Conservation (phyloP, 352 stramenopile species). For the Phytophthora ramorum region DNA sequence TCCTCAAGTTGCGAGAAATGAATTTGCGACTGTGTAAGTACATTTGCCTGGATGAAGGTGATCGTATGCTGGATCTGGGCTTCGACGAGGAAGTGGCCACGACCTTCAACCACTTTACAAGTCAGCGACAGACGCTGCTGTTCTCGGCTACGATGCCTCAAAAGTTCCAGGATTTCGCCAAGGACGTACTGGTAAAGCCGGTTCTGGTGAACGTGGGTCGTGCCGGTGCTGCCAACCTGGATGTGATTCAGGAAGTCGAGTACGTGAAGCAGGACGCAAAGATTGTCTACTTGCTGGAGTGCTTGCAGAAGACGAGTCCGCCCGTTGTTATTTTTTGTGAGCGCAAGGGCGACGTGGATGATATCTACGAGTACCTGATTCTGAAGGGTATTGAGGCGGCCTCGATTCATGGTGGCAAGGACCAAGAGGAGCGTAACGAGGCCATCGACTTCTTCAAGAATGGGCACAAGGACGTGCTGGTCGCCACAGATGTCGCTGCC, state of each 20-base stretch:
- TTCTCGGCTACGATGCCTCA: slow-evolving; percentile 99
- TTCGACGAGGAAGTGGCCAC: slow-evolving; percentile 93
- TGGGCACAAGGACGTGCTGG: slow-evolving; percentile 96
- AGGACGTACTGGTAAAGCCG: slow-evolving; percentile 95
- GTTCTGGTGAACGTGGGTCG: slow-evolving; percentile 99
- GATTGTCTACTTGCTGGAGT: slow-evolving; percentile 99
- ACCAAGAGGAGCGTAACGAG: slow-evolving; percentile 97
- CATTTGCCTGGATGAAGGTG: slow-evolving; percentile 98
- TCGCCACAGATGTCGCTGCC: slow-evolving; percentile 98
- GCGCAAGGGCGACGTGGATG: slow-evolving; percentile 97
- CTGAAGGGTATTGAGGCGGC: slow-evolving; percentile 96
- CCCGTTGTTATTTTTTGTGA: slow-evolving; percentile 99
- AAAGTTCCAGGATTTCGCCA: slow-evolving; percentile 99
- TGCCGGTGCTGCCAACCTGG: slow-evolving; percentile 97
- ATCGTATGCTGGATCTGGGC: slow-evolving; percentile 98
- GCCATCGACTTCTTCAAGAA: slow-evolving; percentile 96
- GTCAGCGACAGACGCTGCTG: slow-evolving; percentile 97
- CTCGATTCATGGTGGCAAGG: slow-evolving; percentile 98
- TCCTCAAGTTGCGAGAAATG: slow-evolving; percentile 96
- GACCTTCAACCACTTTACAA: slow-evolving; percentile 98
- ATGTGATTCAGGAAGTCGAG: slow-evolving; percentile 99
- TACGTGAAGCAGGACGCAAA: slow-evolving; percentile 99
- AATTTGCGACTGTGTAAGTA: slow-evolving; percentile 96
- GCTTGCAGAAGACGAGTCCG: slow-evolving; percentile 98
- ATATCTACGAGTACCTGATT: slow-evolving; percentile 99